Base-by-base conservation (phyloP, 2,329 filamentous ascomycete species). In the Xylariaceae sp. region DNA sequence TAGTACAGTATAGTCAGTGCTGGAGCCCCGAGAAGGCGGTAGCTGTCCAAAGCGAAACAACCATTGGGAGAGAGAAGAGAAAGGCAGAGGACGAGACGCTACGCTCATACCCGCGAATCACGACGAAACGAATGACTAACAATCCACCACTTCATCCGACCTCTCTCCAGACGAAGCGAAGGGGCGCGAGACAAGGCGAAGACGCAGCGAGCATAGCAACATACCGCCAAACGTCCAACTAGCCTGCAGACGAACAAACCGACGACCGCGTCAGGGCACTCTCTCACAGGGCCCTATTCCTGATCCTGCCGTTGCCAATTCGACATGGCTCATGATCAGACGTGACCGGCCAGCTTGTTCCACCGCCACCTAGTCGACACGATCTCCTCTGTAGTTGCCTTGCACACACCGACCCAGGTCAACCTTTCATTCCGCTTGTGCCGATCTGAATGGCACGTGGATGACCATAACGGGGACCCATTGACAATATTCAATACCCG, bases 321-420 rank as follows among this genome's bases (percentile, higher is more conserved):
- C 57, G 62, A 59, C 50, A 65, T 66, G 63, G 63, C 60, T 59
- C 53, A 61, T 62, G 54, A 62, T 63, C 56, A 52, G 61, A 61
- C 54, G 61, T 65, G 61, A 65, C 58, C 26, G 16, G 13, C 34
- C 42, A 29, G 13, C 34, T 57, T 51, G 49, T 53, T 55, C 47
- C 48, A 44, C 55, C 32, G 32, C 32, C 32, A 12, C 13, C 5
- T 34, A 34, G 7, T 9, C 32, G 32, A 52, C 49, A 57, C 42
- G 19, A 50, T 16, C 36, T 32, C n/a, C 37, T 49, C 44, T 41
- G 2, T 30, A 5, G 47, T 50, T 12, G 53, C 44, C 46, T 47
- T 42, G 49, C 48, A 34, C 13, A 34, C 18, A 32, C 16, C 21
- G 1, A 36, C 19, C 37, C 26, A 44, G 19, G 42, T 54, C 44